Conservation (phyloP, 352 stramenopile species). For the Pythium pectinolyticum region DNA sequence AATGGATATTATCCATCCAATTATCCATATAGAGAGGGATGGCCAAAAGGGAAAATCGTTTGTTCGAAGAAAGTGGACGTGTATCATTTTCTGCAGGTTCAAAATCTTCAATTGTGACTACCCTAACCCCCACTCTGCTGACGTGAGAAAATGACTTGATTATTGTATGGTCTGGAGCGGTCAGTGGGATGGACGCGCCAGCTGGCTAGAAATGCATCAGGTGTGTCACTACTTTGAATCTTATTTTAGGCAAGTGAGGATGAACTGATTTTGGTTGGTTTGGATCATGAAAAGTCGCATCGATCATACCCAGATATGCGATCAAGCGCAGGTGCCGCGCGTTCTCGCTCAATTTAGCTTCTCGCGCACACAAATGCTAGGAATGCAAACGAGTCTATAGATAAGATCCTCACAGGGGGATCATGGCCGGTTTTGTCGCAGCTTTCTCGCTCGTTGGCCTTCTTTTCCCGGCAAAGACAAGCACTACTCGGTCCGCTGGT, state of each 20-base stretch:
- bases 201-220: not conserved
- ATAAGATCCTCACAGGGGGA: not conserved
- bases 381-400: not conserved
- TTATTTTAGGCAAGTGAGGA: not conserved
- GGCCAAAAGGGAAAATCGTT: not conserved
- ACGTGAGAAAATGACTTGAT: not conserved
- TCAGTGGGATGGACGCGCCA: conserved; percentile 5
- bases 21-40: not conserved
- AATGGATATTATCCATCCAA: conserved; percentile 18
- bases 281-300: not conserved
- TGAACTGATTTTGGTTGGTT: not conserved
- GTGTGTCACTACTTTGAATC: not conserved
- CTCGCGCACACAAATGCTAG: no score
- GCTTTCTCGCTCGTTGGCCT: no score
- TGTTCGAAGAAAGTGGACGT: not conserved
- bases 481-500: not conserved
- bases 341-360: no score
- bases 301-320: no score
- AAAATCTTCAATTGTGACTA: not conserved
- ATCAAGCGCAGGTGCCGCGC: no score
- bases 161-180: conserved; percentile 7
- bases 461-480: not conserved
- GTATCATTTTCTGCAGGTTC: not conserved
- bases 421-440: not conserved
- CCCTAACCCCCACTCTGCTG: conserved; percentile 3